These are phyloP conservation scores for Prosopis cineraria DNA, from an alignment of 306 rosid species.

Conservation along the genomic window DNA sequence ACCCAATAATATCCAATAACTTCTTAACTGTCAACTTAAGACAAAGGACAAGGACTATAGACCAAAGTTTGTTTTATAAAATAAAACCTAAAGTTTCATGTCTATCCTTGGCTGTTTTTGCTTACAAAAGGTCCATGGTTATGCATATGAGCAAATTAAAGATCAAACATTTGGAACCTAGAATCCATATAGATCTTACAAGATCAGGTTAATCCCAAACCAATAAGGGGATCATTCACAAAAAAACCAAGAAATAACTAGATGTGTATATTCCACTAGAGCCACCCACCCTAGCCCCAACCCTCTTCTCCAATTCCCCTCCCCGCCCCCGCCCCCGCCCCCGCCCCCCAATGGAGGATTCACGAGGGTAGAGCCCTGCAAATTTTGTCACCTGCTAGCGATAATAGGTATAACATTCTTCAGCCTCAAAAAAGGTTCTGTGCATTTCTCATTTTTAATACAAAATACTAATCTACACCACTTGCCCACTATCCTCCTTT, in stretches of 20 bases:
- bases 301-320: neutral
- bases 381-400: neutral
- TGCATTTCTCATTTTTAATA: neutral
- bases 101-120: neutral
- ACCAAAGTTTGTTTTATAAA: neutral
- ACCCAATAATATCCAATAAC: conserved; percentile 1
- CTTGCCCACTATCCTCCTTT: neutral
- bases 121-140: neutral
- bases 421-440: neutral
- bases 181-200: neutral
- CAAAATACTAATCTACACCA: neutral
- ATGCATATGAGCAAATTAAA: neutral
- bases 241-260: neutral
- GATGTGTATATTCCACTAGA: neutral
- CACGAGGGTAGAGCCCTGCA: neutral
- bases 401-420: neutral
- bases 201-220: neutral
- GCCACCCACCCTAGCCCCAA: neutral
- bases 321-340: too few relatives aligned
- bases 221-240: neutral
- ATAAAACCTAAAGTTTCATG: neutral
- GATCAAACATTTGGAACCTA: neutral
- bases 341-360: neutral
- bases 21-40: neutral
- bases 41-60: neutral